These are phyloP conservation scores for Leishmania gerbilli DNA, from an alignment of 208 protist genomes.

Conservation along the genomic window DNA sequence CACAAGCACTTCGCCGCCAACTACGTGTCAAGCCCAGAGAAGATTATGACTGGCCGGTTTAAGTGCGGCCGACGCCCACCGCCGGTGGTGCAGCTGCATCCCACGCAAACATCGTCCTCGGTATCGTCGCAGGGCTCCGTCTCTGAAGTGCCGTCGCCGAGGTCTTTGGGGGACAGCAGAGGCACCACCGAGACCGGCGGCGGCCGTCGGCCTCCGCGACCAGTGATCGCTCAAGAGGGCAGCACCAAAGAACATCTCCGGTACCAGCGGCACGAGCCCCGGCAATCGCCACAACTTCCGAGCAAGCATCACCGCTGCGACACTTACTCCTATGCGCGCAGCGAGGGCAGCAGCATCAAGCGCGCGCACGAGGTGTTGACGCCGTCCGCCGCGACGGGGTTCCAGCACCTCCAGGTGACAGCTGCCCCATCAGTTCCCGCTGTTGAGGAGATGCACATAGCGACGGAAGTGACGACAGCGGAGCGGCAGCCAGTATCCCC, in stretches of 20 bases:
- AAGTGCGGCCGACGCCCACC: conserved; percentile 10
- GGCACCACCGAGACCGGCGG: not conserved
- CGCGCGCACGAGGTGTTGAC: not conserved
- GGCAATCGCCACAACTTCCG: not conserved
- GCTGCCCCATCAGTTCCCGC: not conserved
- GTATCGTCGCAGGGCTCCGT: not conserved
- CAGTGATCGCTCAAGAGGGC: not conserved
- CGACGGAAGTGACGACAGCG: not conserved
- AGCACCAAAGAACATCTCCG: not conserved
- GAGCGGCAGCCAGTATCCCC: not conserved
- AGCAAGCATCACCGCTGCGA: conserved; percentile 5
- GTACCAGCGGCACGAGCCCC: not conserved
- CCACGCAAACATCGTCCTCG: not conserved
- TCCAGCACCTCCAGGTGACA: not conserved
- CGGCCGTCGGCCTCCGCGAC: not conserved
- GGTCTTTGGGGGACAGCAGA: not conserved
- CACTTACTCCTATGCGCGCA: not conserved
- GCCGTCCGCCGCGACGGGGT: not conserved
- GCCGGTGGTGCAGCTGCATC: conserved; percentile 6
- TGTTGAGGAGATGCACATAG: not conserved
- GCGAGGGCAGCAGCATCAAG: not conserved
- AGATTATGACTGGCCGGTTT: conserved; percentile 43
- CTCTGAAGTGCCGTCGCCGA: not conserved
- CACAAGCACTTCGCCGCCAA: conserved; percentile 74
- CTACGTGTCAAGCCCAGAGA: conserved; percentile 75